Evolutionary conservation across 306 rosid species (phyloP).

Genomic region (Vigna mungo): DNA sequence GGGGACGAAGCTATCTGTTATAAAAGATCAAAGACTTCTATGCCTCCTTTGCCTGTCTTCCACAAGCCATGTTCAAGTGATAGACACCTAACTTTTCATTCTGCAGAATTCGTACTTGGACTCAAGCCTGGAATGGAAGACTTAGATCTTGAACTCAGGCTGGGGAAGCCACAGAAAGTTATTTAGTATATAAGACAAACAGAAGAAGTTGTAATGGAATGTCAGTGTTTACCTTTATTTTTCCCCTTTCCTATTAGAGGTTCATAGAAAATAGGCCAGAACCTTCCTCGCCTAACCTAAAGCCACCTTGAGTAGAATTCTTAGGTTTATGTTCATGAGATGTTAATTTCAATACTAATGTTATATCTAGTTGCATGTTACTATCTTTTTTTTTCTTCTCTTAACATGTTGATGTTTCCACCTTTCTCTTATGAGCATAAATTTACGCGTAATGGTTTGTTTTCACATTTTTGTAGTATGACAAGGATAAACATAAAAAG

Average conservation of each 20-base stretch:
- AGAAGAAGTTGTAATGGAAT: conserved; percentile 32
- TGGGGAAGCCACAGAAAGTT: conserved; percentile 66
- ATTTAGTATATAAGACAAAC: conserved; percentile 35
- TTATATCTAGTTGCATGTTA: conserved; percentile 32
- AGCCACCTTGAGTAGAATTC: conserved; percentile 38
- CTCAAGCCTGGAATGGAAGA: conserved; percentile 58
- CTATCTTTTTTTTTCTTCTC: conserved; percentile 20
- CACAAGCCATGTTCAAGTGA: conserved; percentile 56
- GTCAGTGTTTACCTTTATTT: conserved; percentile 33
- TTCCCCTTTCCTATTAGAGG: background rate
- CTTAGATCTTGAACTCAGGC: conserved; percentile 94
- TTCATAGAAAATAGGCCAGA: conserved; percentile 40
- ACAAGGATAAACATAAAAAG: background rate
- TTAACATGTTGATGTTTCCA: conserved; percentile 18
- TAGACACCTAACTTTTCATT: conserved; percentile 44
- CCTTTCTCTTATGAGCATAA: conserved; percentile 15
- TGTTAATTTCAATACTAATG: conserved; percentile 45
- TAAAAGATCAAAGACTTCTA: conserved; percentile 58
- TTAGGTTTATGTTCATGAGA: conserved; percentile 45
- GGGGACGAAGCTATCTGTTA: conserved; percentile 44
- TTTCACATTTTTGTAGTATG: background rate
- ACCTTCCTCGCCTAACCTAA: conserved; percentile 30
- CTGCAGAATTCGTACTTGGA: conserved; percentile 53
- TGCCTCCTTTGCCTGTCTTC: conserved; percentile 45
- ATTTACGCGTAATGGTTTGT: background rate